phyloP scores from a whole-genome alignment of 192 early-diverging fungal genomes.

The Coemansia sp. region DNA sequence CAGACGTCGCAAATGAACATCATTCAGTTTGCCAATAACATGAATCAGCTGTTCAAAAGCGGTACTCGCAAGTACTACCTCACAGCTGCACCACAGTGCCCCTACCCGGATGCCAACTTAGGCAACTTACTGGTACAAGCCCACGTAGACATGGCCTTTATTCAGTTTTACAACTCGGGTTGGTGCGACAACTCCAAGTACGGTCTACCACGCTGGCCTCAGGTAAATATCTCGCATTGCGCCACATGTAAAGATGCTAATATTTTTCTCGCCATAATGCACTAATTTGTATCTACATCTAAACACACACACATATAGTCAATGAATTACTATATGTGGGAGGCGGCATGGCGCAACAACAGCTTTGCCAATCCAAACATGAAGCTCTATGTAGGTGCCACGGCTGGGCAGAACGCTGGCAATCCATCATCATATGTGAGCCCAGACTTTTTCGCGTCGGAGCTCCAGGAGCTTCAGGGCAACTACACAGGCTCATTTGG shows the following conservation, averaged over 20 bases:
- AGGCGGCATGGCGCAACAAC: conserved; percentile 61
- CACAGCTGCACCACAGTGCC: conserved; percentile 74
- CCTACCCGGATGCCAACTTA: conserved; percentile 70
- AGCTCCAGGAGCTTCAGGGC: conserved; percentile 40
- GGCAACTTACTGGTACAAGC: conserved; percentile 59
- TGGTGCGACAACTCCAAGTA: conserved; percentile 61
- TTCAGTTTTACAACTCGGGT: conserved; percentile 81
- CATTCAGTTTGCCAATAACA: conserved; percentile 59
- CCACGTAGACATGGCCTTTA: conserved; percentile 68
- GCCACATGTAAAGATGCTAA: not conserved
- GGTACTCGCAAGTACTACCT: conserved; percentile 59
- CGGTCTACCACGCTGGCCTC: conserved; percentile 48
- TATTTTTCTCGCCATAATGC: not conserved
- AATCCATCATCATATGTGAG: conserved; percentile 52
- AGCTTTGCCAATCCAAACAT: conserved; percentile 61
- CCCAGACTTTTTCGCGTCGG: conserved; percentile 47
- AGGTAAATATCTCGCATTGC: conserved; percentile 25
- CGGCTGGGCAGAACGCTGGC: conserved; percentile 58
- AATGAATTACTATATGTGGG: conserved; percentile 58
- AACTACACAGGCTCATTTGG: conserved; percentile 60
- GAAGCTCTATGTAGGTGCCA: conserved; percentile 60
- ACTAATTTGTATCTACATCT: not conserved
- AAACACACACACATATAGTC: conserved; percentile 20
- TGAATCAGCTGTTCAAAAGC: conserved; percentile 59
- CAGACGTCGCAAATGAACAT: conserved; percentile 61